Percentiles rank a stretch among this genome's conserved stretches.
These are phyloP conservation scores for Solanum clarkiae DNA, from an alignment of 257 asterid genomes.

Conservation along the genomic window DNA sequence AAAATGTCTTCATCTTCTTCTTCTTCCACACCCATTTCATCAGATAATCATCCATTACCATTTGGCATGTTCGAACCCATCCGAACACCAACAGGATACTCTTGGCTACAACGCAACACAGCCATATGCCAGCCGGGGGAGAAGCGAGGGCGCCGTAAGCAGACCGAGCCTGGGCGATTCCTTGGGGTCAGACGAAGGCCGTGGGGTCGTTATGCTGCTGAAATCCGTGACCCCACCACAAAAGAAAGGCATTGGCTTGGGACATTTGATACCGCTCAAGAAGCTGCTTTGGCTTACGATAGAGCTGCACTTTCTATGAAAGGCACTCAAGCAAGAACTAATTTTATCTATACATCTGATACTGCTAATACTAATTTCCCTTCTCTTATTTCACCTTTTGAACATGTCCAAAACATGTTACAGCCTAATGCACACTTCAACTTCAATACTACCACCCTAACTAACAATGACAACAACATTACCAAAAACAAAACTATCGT, in stretches of 20 bases:
- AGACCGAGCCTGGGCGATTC: constrained; percentile 76
- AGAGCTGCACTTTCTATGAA: constrained; percentile 90
- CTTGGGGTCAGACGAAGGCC: constrained; percentile 85
- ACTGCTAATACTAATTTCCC: constrained; percentile 20
- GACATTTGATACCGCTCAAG: constrained; percentile 92
- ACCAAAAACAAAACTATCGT: background rate
- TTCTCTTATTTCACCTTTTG: constrained; percentile 32
- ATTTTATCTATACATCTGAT: constrained; percentile 56
- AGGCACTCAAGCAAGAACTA: constrained; percentile 81
- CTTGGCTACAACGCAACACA: constrained; percentile 81
- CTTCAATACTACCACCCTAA: background rate
- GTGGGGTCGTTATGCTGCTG: constrained; percentile 97
- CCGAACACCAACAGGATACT: constrained; percentile 63
- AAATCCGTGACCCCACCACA: constrained; percentile 84
- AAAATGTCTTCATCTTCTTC: background rate
- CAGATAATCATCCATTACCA: constrained; percentile 19
- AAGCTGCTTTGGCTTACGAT: constrained; percentile 94
- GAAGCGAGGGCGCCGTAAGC: constrained; percentile 70
- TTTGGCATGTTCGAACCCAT: constrained; percentile 66
- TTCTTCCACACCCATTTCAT: background rate
- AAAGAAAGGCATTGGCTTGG: constrained; percentile 97
- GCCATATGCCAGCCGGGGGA: constrained; percentile 43
- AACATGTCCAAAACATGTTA: constrained; percentile 17
- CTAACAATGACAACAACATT: background rate
- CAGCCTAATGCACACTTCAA: constrained; percentile 3